Evolutionary conservation across 768 basidiomycete species (phyloP).

Genomic region (Pleurotus giganteus): DNA sequence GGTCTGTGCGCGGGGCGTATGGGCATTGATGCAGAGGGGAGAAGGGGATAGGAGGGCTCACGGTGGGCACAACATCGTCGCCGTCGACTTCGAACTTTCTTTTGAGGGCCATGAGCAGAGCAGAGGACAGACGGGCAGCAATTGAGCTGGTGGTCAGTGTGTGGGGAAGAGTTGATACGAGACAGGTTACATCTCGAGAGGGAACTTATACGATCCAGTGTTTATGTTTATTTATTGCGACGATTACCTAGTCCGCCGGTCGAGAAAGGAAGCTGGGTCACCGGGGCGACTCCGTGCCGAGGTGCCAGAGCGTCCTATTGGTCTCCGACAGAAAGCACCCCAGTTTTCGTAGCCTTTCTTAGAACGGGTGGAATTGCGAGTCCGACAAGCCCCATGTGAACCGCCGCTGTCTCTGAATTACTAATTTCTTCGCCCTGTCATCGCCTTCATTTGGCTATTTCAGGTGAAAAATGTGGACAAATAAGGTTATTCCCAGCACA

Average conservation of each 20-base stretch:
- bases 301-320: constrained; percentile 25
- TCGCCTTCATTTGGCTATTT: too few species aligned
- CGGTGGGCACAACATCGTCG: constrained; percentile 50
- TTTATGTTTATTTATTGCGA: constrained; percentile 13
- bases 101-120: constrained; percentile 61
- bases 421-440: not conserved
- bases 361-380: not conserved
- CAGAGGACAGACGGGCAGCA: constrained; percentile 11
- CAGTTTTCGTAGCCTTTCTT: constrained; percentile 16
- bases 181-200: constrained; percentile 10
- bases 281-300: constrained; percentile 16
- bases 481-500: not conserved
- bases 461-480: too few species aligned
- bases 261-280: constrained; percentile 1
- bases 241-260: not conserved
- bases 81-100: constrained; percentile 67
- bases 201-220: constrained; percentile 26
- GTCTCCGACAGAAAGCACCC: constrained; percentile 23
- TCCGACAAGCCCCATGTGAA: not conserved
- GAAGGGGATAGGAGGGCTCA: constrained; percentile 27
- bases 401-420: constrained; percentile 1
- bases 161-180: constrained; percentile 3
- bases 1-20: constrained; percentile 33
- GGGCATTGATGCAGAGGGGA: constrained; percentile 15
- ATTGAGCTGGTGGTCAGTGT: constrained; percentile 10